Evolutionary conservation across 2,329 filamentous ascomycete species (phyloP).

Genomic region (Plenodomus tracheiphilus): DNA sequence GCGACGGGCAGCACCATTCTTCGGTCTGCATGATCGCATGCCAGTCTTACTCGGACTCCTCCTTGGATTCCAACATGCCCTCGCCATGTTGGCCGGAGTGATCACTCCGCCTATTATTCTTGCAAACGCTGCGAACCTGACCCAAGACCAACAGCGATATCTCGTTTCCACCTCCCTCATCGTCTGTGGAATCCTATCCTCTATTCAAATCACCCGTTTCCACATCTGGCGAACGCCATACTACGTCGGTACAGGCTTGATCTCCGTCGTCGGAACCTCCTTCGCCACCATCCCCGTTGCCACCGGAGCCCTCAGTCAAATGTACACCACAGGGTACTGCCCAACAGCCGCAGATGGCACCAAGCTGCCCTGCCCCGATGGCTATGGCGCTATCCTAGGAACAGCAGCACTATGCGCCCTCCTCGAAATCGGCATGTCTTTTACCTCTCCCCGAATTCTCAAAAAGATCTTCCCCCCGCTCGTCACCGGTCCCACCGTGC

Average conservation of each 20-base stretch:
- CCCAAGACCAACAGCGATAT: slow-evolving; percentile 67
- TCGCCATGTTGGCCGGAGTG: slow-evolving; percentile 70
- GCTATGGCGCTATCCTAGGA: slow-evolving; percentile 75
- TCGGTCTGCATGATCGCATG: slow-evolving; percentile 79
- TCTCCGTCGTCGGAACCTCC: slow-evolving; percentile 78
- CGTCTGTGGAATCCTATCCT: slow-evolving; percentile 74
- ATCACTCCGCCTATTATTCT: slow-evolving; percentile 81
- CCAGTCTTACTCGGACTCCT: slow-evolving; percentile 74
- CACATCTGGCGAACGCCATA: slow-evolving; percentile 73
- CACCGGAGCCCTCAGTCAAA: slow-evolving; percentile 71
- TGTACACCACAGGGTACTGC: slow-evolving; percentile 75
- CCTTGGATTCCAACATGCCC: slow-evolving; percentile 76
- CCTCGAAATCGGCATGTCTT: slow-evolving; percentile 73
- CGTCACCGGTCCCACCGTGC: slow-evolving; percentile 68
- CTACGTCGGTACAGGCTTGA: slow-evolving; percentile 67
- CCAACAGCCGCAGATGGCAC: slow-evolving; percentile 63
- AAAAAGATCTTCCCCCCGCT: slow-evolving; percentile 78
- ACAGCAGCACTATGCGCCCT: slow-evolving; percentile 57
- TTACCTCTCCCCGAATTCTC: slow-evolving; percentile 69
- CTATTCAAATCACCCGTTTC: slow-evolving; percentile 75
- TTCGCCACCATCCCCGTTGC: slow-evolving; percentile 78
- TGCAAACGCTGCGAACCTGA: slow-evolving; percentile 66
- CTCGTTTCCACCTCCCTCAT: slow-evolving; percentile 79
- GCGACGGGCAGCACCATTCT: slow-evolving; percentile 70
- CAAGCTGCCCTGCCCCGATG: slow-evolving; percentile 73